Conservation (phyloP, 805 yeast genomes). For the Yarrowia porcina region DNA sequence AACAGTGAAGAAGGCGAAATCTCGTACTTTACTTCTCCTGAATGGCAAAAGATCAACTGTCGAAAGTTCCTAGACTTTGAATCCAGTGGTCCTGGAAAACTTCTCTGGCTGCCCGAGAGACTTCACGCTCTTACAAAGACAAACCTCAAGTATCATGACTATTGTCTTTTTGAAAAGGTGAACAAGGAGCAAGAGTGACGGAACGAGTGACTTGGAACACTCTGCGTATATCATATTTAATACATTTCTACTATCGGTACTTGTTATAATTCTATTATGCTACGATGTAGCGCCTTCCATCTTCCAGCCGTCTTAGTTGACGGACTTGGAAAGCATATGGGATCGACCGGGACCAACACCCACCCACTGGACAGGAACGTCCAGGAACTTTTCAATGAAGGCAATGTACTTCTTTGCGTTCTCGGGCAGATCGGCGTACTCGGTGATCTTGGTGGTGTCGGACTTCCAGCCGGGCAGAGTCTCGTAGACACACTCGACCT, state of each 20-base stretch:
- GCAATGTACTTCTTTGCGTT: conserved; percentile 81
- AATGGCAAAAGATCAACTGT: conserved; percentile 34
- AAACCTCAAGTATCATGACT: conserved; percentile 32
- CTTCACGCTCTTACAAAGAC: conserved; percentile 28
- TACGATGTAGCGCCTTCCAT: conserved; percentile 23
- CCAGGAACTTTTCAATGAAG: conserved; percentile 79
- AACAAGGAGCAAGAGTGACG: neutral
- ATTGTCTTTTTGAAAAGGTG: conserved; percentile 33
- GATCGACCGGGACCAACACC: conserved; percentile 99
- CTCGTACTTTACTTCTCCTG: conserved; percentile 27
- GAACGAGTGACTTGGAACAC: too few species aligned
- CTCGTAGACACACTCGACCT: conserved; percentile 87
- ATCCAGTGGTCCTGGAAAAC: conserved; percentile 33
- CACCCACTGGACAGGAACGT: conserved; percentile 90
- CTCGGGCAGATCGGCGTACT: conserved; percentile 77
- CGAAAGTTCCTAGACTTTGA: conserved; percentile 32
- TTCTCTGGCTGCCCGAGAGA: conserved; percentile 33
- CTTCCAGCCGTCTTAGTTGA: conserved; percentile 11
- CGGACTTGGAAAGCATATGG: conserved; percentile 62
- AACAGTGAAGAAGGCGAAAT: conserved; percentile 47
- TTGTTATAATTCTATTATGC: neutral
- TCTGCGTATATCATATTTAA: too few species aligned
- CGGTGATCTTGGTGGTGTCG: conserved; percentile 69
- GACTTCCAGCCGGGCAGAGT: conserved; percentile 93
- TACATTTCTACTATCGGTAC: too few species aligned